A percentile compares a stretch with the other conserved stretches of the same genome.
These are phyloP conservation scores for Colletotrichum zoysiae DNA, from an alignment of 2,329 filamentous ascomycete genomes.

Conservation along the genomic window DNA sequence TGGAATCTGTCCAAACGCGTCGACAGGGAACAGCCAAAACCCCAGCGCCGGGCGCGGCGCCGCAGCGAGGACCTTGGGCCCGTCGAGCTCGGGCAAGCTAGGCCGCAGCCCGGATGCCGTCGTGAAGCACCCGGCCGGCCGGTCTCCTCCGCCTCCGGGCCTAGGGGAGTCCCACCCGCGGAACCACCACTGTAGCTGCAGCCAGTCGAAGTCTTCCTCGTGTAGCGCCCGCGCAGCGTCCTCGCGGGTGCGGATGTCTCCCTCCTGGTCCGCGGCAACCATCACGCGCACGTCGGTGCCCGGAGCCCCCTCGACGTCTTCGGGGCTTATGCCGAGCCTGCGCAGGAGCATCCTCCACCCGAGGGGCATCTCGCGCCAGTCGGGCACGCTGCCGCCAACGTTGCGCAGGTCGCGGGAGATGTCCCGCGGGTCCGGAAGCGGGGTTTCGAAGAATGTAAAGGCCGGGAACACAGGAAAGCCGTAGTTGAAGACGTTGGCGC, in stretches of 20 bases:
- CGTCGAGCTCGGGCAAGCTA: conserved; percentile 6
- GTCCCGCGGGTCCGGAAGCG: conserved; percentile 13
- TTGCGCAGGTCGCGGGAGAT: conserved; percentile 9
- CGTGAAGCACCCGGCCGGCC: conserved; percentile 28
- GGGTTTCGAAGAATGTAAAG: conserved; percentile 33
- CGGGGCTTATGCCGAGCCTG: conserved; percentile 7
- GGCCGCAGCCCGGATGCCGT: conserved; percentile 11
- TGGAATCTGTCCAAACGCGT: conserved; percentile 15
- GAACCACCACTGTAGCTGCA: conserved; percentile 32
- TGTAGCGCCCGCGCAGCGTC: conserved; percentile 20
- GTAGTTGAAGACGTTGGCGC: conserved; percentile 31
- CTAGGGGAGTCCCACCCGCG: conserved; percentile 26
- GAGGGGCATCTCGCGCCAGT: conserved; percentile 1
- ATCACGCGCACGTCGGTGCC: conserved; percentile 27
- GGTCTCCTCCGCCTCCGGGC: neutral
- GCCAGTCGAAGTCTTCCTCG: conserved; percentile 34
- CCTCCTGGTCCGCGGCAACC: conserved; percentile 4
- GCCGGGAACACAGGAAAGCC: conserved; percentile 12
- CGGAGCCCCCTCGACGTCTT: conserved; percentile 1
- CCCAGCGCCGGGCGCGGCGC: conserved; percentile 33
- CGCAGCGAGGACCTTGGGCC: conserved; percentile 22
- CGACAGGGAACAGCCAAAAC: conserved; percentile 31
- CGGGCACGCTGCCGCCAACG: neutral
- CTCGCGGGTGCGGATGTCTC: neutral
- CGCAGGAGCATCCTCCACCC: conserved; percentile 17